Evolutionary conservation across 805 yeast species (phyloP), one percentile per base, ranked within the genome.

Genomic region (Komagataella phaffii): DNA sequence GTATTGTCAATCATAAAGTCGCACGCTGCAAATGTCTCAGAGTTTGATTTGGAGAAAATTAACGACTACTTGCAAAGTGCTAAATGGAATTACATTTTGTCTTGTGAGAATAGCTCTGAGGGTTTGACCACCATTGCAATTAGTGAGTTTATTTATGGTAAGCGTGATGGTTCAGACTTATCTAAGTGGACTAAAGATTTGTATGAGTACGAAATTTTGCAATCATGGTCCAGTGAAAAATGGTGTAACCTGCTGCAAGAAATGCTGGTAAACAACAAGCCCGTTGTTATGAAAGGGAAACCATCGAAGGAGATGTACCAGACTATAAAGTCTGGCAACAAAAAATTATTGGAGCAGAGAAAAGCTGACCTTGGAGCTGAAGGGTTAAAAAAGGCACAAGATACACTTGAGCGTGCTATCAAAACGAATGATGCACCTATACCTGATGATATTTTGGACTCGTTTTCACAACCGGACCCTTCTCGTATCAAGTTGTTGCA

Each of bases 71-170:
- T 89, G 8, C 80, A 78, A 50, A 87, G 82, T 53, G 75, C 77
- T 18, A 80, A 73, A 62, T 74, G 83, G 70, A 80, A 80, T 58
- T 79, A 74, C 55, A 68, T 84, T 17, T 73, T 78, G 49, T 74
- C 75, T 46, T 72, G 83, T 44, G 95, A 86, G 64, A 80, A 77
- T 54, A 76, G 79, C 19, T 75, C 90, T 3, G 76, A 76, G 23
- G 68, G 73, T 4, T 70, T 89, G 51, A 75, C 88, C 0, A 77
- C 76, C 47, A 71, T 81, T 53, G 88, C 89, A 6, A 84, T 88
- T 50, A 73, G 74, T 44, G 95, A 88, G 58, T 91, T 88, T 64
- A 61, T 88, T 7, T 93, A 91, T 61, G 96, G 96, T 49, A 71
- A 79, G 48, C 58, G 64, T 2, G 80, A 79, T 52, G 86, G 86